Percentiles rank a stretch among this genome's conserved stretches.
These are phyloP conservation scores for Zea luxurians DNA, from an alignment of 176 grass and related monocot species.

Conservation along the genomic window DNA sequence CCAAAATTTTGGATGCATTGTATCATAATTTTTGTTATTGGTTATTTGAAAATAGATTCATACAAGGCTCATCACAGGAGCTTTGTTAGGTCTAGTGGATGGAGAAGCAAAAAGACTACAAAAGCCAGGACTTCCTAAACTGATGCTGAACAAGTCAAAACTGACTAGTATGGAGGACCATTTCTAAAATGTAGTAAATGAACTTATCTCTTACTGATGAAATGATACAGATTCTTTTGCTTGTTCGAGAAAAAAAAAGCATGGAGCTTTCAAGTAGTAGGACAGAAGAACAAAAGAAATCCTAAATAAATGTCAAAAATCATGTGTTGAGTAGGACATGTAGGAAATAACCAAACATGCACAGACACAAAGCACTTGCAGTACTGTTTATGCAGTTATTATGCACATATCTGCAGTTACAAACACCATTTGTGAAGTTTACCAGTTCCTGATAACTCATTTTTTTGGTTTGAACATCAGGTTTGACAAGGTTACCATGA, in stretches of 20 bases:
- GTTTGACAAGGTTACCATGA: not conserved
- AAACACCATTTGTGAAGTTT: not conserved
- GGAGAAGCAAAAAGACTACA: not conserved
- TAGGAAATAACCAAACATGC: not conserved
- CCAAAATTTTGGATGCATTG: not conserved
- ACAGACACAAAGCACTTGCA: not conserved
- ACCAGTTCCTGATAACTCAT: not conserved
- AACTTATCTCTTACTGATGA: not conserved
- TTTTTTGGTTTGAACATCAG: constrained; percentile 14
- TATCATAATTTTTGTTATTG: not conserved
- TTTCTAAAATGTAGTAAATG: not conserved
- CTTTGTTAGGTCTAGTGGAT: not conserved
- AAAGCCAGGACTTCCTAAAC: constrained; percentile 5
- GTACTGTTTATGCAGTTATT: not conserved
- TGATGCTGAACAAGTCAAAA: not conserved
- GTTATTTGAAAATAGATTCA: not conserved
- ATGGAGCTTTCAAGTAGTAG: not conserved
- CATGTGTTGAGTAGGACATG: not conserved
- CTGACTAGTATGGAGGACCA: not conserved
- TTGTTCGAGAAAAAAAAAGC: not conserved
- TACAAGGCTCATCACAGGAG: not conserved
- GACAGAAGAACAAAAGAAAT: not conserved
- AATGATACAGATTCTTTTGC: not conserved
- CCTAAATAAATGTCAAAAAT: not conserved
- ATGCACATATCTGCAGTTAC: constrained; percentile 2